Evolutionary conservation across 2,329 filamentous ascomycete species (phyloP).

Genomic region (Monosporascus sp.): DNA sequence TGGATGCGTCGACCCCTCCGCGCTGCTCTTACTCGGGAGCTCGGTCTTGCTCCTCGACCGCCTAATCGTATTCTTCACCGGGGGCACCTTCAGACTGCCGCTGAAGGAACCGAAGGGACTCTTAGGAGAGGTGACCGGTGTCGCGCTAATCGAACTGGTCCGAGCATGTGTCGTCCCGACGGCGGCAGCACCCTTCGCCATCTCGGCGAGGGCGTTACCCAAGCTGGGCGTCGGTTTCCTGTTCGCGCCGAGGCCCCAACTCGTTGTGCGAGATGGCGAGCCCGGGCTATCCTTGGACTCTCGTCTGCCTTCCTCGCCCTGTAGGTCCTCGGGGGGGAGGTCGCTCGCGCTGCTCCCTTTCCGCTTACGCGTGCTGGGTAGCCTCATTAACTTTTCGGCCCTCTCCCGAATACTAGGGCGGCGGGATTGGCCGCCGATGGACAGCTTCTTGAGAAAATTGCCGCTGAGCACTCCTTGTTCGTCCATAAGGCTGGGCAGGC

Average conservation of each 20-base stretch:
- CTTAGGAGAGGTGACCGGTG: constrained; percentile 49
- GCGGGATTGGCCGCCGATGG: constrained; percentile 43
- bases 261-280: constrained; percentile 45
- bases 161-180: constrained; percentile 53
- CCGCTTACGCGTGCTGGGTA: constrained; percentile 45
- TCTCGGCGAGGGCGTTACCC: constrained; percentile 52
- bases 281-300: constrained; percentile 45
- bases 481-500: constrained; percentile 55
- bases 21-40: constrained; percentile 34
- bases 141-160: constrained; percentile 55
- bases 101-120: constrained; percentile 34
- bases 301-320: constrained; percentile 23
- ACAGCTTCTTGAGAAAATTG: constrained; percentile 58
- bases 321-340: constrained; percentile 17
- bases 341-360: constrained; percentile 38
- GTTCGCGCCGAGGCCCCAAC: constrained; percentile 38
- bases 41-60: constrained; percentile 54
- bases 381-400: constrained; percentile 44
- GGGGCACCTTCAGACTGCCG: constrained; percentile 29
- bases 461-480: constrained; percentile 55
- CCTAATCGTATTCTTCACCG: constrained; percentile 42
- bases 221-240: constrained; percentile 51
- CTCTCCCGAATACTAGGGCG: constrained; percentile 51
- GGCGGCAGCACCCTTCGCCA: constrained; percentile 49
- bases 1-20: constrained; percentile 33